Base-by-base conservation (phyloP, 768 basidiomycete species). In the Boletus sp. region DNA sequence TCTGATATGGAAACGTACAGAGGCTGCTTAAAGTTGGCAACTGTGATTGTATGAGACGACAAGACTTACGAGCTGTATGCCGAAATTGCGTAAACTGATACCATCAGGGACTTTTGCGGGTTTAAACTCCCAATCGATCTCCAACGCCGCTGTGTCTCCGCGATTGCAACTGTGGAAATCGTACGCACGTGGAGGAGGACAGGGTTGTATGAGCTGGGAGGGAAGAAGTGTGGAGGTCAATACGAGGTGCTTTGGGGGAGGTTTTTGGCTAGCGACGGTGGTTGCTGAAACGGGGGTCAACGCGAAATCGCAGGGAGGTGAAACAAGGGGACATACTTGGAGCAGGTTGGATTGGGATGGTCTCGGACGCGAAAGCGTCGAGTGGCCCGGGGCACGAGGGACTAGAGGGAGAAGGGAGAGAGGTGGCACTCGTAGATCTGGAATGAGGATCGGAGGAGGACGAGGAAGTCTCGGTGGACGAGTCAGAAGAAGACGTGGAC, bases 1-100 rank as follows among this genome's bases (percentile, higher is more conserved):
- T 96, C 94, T 45, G 91, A 92, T n/a, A 96, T 77, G 7, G 91
- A 88, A 2, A 88, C 86, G 64, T 91, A 92, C 55, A 94, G 89
- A 44, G 90, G 84, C 91, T 92, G 30, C 12, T 48, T 35, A 57
- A 48, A n/a, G 56, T 69, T 47, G 28, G 42, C 28, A 48, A 35
- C n/a, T 30, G 33, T 36, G 47, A 56, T 29, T 7, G 20, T 18
- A 47, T 1, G 14, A 50, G 44, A 36, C 2, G 52, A 57, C 10
- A 24, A 32, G 12, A 85, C 90, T 78, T 68, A 92, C 89, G 62
- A 89, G 83, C 71, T 95, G 94, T 57, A 93, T 89, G 30, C 90
- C 90, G 70, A 95, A 94, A 75, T 95, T 93, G 61, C 94, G 78
- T 65, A 92, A 74, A 57, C 85, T 88, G 56, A 92, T 91, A 17